Conservation (phyloP, 345 rosid genomes). For the Salix caprea region DNA sequence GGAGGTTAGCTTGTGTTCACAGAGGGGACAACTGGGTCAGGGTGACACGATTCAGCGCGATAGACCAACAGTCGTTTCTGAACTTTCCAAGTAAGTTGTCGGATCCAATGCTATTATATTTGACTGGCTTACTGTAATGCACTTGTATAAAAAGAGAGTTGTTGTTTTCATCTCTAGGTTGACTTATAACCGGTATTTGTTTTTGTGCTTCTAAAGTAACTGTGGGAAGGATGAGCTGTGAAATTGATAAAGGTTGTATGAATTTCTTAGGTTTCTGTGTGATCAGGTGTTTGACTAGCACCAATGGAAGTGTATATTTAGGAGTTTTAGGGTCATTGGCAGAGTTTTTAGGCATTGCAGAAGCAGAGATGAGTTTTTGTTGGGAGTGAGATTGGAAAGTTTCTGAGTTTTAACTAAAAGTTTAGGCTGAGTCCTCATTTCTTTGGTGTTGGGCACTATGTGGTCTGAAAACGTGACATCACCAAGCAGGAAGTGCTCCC, state of each 20-base stretch:
- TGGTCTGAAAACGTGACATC: neutral
- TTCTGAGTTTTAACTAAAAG: neutral
- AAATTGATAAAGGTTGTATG: neutral
- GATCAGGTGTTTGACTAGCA: neutral
- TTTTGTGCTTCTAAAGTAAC: neutral
- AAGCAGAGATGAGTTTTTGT: neutral
- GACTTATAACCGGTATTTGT: neutral
- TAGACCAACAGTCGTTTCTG: constrained; percentile 87
- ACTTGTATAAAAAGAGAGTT: neutral
- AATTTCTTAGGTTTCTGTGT: neutral
- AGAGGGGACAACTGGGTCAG: constrained; percentile 98
- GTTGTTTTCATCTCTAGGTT: neutral
- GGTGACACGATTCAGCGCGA: constrained; percentile 91
- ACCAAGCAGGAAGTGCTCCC: neutral
- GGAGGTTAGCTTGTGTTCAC: constrained; percentile 29
- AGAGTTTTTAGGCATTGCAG: neutral
- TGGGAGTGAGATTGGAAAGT: neutral
- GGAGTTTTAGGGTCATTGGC: neutral
- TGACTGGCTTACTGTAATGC: neutral
- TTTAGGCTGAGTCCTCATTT: neutral
- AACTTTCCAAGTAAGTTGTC: constrained; percentile 69
- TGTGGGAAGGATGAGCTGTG: too few species aligned
- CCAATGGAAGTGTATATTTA: neutral
- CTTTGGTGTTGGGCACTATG: neutral
- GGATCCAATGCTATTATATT: neutral